Percentiles rank a stretch among this genome's conserved stretches.
Conservation (phyloP, 768 basidiomycete genomes). For the Pisolithus sp. region DNA sequence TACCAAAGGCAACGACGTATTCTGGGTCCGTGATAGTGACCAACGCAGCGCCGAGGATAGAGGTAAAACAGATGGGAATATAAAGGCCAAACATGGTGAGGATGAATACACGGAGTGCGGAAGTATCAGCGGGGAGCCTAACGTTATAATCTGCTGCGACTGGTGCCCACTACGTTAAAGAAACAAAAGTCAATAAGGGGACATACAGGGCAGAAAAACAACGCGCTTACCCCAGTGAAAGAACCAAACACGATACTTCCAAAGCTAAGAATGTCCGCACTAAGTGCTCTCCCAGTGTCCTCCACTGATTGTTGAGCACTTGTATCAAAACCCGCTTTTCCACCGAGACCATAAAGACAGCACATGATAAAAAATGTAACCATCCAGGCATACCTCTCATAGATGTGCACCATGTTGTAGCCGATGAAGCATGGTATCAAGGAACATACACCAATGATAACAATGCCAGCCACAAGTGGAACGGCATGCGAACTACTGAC, state of each 20-base stretch:
- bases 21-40: conserved; percentile 36
- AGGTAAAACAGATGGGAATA: conserved; percentile 39
- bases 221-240: conserved; percentile 32
- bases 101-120: conserved; percentile 37
- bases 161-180: conserved; percentile 36
- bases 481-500: conserved; percentile 36
- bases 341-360: conserved; percentile 46
- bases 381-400: conserved; percentile 55
- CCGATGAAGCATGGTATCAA: conserved; percentile 43
- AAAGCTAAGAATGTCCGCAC: conserved; percentile 45
- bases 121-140: conserved; percentile 39
- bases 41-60: conserved; percentile 31
- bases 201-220: neutral
- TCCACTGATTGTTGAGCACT: conserved; percentile 36
- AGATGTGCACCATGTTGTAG: conserved; percentile 40
- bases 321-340: conserved; percentile 40
- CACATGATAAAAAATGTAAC: conserved; percentile 40
- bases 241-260: conserved; percentile 48
- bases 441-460: conserved; percentile 38
- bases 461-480: conserved; percentile 42
- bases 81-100: conserved; percentile 47
- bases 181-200: neutral
- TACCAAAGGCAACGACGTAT: conserved; percentile 35
- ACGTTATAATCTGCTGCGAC: conserved; percentile 53
- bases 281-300: conserved; percentile 37